phyloP scores from a whole-genome alignment of 176 grass and related monocot species.

The Eragrostis curvula region DNA sequence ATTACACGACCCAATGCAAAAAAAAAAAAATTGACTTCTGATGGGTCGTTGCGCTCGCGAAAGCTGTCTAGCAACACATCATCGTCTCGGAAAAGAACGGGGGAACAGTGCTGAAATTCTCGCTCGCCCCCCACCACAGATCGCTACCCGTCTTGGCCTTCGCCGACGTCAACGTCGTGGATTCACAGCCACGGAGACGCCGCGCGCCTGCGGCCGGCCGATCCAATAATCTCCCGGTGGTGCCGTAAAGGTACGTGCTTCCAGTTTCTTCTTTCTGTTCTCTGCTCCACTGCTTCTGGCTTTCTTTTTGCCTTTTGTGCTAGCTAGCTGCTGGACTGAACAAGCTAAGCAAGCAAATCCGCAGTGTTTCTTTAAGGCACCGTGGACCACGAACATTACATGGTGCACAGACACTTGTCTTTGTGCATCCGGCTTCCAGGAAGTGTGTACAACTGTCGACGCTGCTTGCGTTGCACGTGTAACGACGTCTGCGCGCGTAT shows the following conservation, averaged over 20 bases:
- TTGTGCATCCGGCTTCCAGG: too few relatives aligned
- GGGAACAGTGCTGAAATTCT: slow-evolving; percentile 8
- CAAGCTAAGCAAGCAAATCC: too few relatives aligned
- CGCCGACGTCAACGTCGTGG: slow-evolving; percentile 15
- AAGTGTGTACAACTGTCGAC: too few relatives aligned
- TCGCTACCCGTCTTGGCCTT: neutral
- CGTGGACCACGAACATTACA: too few relatives aligned
- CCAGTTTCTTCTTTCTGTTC: neutral
- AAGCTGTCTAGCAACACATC: neutral
- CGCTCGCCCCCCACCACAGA: slow-evolving; percentile 35
- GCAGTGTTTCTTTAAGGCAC: too few relatives aligned
- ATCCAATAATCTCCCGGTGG: neutral
- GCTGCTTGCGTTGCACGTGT: neutral
- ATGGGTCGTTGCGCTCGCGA: neutral
- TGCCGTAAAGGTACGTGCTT: neutral
- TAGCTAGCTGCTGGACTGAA: too few relatives aligned
- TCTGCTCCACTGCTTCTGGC: neutral
- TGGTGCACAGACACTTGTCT: too few relatives aligned
- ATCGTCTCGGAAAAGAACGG: slow-evolving; percentile 10
- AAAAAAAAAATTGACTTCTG: too few relatives aligned
- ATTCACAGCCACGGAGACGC: slow-evolving; percentile 38
- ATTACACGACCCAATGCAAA: too few relatives aligned
- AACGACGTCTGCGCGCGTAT: neutral
- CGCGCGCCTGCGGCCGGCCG: neutral
- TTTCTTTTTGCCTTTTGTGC: too few relatives aligned